These are phyloP conservation scores for Colletotrichum sansevieriae DNA, from an alignment of 2,329 filamentous ascomycete species.

Conservation along the genomic window DNA sequence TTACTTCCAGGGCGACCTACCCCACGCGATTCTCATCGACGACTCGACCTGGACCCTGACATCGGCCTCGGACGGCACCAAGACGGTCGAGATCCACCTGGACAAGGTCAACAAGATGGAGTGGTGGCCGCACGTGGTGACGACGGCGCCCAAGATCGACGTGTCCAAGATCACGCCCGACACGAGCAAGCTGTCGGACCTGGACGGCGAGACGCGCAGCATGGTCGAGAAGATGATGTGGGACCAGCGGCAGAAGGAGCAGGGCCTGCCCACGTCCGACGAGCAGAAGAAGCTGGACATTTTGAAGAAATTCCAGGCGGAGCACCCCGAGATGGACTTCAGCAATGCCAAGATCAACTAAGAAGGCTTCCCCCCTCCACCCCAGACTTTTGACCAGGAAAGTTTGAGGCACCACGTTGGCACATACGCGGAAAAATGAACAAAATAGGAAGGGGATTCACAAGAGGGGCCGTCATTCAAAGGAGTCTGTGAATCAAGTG, in stretches of 20 bases:
- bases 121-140: conserved; percentile 97
- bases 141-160: conserved; percentile 89
- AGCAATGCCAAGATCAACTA: conserved; percentile 74
- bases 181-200: conserved; percentile 88
- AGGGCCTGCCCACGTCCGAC: conserved; percentile 88
- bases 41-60: conserved; percentile 96
- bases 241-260: conserved; percentile 97
- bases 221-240: conserved; percentile 99
- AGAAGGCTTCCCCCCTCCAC: too few relatives aligned
- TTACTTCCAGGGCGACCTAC: conserved; percentile 79
- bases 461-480: not conserved
- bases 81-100: conserved; percentile 82
- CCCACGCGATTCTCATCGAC: conserved; percentile 82
- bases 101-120: conserved; percentile 98
- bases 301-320: conserved; percentile 89
- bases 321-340: conserved; percentile 81
- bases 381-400: too few relatives aligned
- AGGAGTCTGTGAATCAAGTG: not conserved
- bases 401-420: too few relatives aligned
- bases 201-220: conserved; percentile 92
- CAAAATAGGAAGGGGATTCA: not conserved
- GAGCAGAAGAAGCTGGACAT: conserved; percentile 97
- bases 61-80: conserved; percentile 75
- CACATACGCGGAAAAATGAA: not conserved
- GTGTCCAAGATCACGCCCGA: conserved; percentile 95